Percentiles rank a stretch among this genome's conserved stretches.
phyloP scores from a whole-genome alignment of 1,139 yeast species.

The Saccharomyces hybrid region DNA sequence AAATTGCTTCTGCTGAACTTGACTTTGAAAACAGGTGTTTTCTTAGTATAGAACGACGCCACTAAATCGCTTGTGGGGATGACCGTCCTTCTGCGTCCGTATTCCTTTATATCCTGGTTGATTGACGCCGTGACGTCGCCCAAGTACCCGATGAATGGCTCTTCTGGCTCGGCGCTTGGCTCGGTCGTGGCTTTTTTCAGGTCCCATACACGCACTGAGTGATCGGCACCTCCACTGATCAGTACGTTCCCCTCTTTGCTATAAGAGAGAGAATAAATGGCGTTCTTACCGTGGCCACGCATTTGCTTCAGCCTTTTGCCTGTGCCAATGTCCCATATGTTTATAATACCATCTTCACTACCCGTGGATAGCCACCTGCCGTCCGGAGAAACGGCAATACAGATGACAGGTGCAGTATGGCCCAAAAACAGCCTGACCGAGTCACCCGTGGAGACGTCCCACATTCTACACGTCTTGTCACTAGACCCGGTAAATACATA shows the following conservation, averaged over 20 bases:
- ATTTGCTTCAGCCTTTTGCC: conserved; percentile 76
- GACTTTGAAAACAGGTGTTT: conserved; percentile 89
- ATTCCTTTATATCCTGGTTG: conserved; percentile 32
- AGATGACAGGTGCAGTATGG: conserved; percentile 80
- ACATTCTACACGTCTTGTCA: conserved; percentile 94
- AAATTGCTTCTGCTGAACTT: conserved; percentile 85
- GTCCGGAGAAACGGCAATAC: conserved; percentile 87
- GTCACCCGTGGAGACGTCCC: conserved; percentile 89
- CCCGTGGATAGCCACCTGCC: conserved; percentile 96
- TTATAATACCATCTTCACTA: conserved; percentile 84
- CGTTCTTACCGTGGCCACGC: conserved; percentile 86
- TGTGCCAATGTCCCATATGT: conserved; percentile 90
- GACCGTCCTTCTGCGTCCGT: conserved; percentile 54
- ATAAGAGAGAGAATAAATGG: conserved; percentile 79
- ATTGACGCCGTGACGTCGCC: conserved; percentile 34
- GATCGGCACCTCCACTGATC: conserved; percentile 90
- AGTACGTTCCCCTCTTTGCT: conserved; percentile 82
- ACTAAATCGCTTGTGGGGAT: conserved; percentile 81
- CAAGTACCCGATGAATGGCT: conserved; percentile 39
- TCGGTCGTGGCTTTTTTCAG: conserved; percentile 77
- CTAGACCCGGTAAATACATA: conserved; percentile 91
- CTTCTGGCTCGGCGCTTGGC: conserved; percentile 75
- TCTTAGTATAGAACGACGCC: conserved; percentile 89
- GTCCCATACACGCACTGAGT: conserved; percentile 94
- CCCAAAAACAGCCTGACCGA: conserved; percentile 93